Percentiles rank a stretch among this genome's conserved stretches.
Evolutionary conservation across 805 yeast genomes (phyloP).

Genomic region (Naumovozyma castellii): DNA sequence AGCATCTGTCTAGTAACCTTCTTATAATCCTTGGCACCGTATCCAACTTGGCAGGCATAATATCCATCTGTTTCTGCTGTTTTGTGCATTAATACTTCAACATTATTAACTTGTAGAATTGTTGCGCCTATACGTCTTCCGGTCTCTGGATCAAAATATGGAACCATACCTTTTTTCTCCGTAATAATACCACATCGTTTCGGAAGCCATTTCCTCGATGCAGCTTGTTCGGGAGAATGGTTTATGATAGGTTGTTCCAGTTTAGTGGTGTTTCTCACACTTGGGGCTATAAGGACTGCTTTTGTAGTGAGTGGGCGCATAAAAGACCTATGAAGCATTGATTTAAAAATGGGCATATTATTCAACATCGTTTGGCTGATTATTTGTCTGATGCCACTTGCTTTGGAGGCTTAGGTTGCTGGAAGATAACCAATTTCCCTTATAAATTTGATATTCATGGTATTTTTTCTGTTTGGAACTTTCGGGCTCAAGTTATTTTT

Average conservation of each 20-base stretch:
- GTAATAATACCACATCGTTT: slow-evolving; percentile 79
- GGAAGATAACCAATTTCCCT: no score
- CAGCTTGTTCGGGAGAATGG: slow-evolving; percentile 61
- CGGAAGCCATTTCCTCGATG: slow-evolving; percentile 63
- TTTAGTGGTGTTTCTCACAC: slow-evolving; percentile 22
- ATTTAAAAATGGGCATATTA: neutral
- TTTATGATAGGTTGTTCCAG: slow-evolving; percentile 40
- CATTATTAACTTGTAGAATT: slow-evolving; percentile 74
- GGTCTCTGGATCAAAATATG: slow-evolving; percentile 56
- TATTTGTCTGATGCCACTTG: no score
- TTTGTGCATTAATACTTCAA: slow-evolving; percentile 72
- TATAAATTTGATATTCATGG: no score
- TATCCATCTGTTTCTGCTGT: slow-evolving; percentile 70
- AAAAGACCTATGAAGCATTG: neutral
- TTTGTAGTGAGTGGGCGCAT: neutral
- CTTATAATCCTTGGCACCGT: slow-evolving; percentile 54
- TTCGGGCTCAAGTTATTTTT: no score
- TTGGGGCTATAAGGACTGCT: slow-evolving; percentile 20
- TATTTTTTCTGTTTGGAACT: no score
- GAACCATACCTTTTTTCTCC: slow-evolving; percentile 81
- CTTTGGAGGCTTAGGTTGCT: no score
- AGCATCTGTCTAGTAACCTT: slow-evolving; percentile 57
- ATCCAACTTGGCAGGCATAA: slow-evolving; percentile 80
- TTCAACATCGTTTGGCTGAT: no score
- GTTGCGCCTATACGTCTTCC: slow-evolving; percentile 79